Evolutionary conservation across 495 filamentous ascomycete species (phyloP).

Genomic region (Penicillium chermesinum): DNA sequence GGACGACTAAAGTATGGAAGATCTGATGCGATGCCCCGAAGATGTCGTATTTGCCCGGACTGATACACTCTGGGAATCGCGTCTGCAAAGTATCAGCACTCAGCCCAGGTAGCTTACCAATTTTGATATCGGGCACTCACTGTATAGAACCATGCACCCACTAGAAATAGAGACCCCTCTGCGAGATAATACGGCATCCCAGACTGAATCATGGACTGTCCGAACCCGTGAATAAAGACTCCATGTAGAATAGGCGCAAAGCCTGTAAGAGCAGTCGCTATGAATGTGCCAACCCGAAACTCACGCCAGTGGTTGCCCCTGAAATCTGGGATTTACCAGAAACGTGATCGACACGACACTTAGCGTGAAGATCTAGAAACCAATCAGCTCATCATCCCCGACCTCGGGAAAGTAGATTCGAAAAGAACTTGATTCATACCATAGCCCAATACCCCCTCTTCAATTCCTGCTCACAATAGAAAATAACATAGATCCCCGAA

Average conservation of each 20-base stretch:
- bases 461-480: conserved; percentile 20
- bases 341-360: not conserved
- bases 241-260: conserved; percentile 6
- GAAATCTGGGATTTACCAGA: conserved; percentile 3
- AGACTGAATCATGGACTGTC: conserved; percentile 1
- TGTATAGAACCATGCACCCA: conserved; percentile 2
- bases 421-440: too few species aligned
- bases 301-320: conserved; percentile 4
- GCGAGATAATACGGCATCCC: conserved; percentile 1
- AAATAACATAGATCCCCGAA: conserved; percentile 26
- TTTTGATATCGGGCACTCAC: not conserved
- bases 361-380: conserved; percentile 1
- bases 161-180: not conserved
- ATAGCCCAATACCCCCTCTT: conserved; percentile 4
- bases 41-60: conserved; percentile 5
- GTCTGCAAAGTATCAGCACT: not conserved
- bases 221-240: not conserved
- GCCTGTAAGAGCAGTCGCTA: conserved; percentile 2
- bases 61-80: not conserved
- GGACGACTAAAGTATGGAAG: conserved; percentile 7
- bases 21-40: conserved; percentile 8
- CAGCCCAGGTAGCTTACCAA: too few species aligned
- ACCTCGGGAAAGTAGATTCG: not conserved
- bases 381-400: not conserved
- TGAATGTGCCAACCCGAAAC: conserved; percentile 4